A percentile compares a stretch with the other conserved stretches of the same genome.
Conservation (phyloP, 441 rosid genomes). For the Croton laevigatus region DNA sequence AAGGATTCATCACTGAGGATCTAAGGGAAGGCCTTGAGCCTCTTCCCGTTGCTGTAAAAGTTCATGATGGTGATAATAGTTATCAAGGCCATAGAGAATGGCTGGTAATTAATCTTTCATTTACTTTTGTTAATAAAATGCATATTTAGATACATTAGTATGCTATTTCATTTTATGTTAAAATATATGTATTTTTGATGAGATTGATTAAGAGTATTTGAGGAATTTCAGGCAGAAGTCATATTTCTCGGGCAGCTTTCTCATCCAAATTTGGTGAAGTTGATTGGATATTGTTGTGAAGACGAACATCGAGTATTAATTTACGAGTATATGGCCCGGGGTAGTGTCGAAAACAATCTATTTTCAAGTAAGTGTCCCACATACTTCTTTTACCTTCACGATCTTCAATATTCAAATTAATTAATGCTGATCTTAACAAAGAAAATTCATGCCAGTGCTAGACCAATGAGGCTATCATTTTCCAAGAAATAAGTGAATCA, state of each 20-base stretch:
- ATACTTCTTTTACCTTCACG: background rate
- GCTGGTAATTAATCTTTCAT: constrained; percentile 56
- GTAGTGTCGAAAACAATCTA: constrained; percentile 83
- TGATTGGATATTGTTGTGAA: constrained; percentile 93
- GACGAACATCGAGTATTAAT: constrained; percentile 83
- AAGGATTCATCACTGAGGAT: constrained; percentile 71
- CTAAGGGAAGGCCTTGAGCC: constrained; percentile 57
- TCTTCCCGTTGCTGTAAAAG: constrained; percentile 88
- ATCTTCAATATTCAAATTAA: background rate
- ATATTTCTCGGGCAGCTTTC: constrained; percentile 95
- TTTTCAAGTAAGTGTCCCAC: constrained; percentile 65
- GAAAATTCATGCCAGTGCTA: background rate
- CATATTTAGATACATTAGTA: background rate
- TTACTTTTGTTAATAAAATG: background rate
- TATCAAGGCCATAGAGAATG: constrained; percentile 95
- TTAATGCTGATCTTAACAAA: background rate
- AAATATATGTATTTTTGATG: constrained; percentile 2
- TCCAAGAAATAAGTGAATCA: background rate
- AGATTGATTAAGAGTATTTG: constrained; percentile 16
- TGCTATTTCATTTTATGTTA: background rate
- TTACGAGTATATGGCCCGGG: constrained; percentile 90
- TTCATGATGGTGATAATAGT: constrained; percentile 90
- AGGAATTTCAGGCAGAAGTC: constrained; percentile 78
- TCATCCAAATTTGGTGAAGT: constrained; percentile 87
- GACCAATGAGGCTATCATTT: background rate